Evolutionary conservation across 495 filamentous ascomycete genomes (phyloP), one percentile per base, ranked within the genome.

Genomic region (Tuber melanosporum): DNA sequence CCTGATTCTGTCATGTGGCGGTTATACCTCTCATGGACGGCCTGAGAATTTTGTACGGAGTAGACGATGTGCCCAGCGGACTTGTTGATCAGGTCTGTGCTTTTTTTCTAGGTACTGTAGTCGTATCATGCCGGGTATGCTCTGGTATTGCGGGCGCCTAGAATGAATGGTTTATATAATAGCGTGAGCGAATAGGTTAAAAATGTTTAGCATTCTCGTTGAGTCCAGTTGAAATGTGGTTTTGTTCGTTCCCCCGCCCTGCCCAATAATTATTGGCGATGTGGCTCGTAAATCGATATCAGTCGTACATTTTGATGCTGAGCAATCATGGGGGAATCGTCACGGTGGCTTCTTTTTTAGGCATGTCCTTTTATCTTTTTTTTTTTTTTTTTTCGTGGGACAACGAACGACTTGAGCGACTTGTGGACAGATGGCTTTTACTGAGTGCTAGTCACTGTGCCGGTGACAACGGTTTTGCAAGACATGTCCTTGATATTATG

Each of bases 321-420:
- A 66, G 26, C 26, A 66, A 66, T 66, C 57, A 42, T 71, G 75
- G 73, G 71, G 77, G 74, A 79, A 80, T 74, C 71, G 78, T 76
- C 78, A 80, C 74, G 73, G 78, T 80, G 77, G 78, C 78, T 80
- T 80, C 78, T 80, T 80, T 80, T 80, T 79, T 66, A 7, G 57
- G 26, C 26, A 19, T 66, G 57, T 12, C 57, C 77, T 76, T 73
- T 80, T 52, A 78, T 75, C 78, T 75, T 73, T 26, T 78, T 52
- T 76, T 79, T 75, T 78, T 75, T 79, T 41, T 5, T 80, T 75
- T 71, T 20, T 20, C 14, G n/a, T 42, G 22, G 52, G 45, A 66
- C 57, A 66, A 66, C 26, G 26, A 36, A 66, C 57, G 26, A 66
- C 26, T 36, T 14, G 57, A 36, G 14, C 57, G 26, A 19, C 57